A percentile compares a stretch with the other conserved stretches of the same genome.
Evolutionary conservation across 2,329 filamentous ascomycete species (phyloP).

Genomic region (Fusarium domesticum): DNA sequence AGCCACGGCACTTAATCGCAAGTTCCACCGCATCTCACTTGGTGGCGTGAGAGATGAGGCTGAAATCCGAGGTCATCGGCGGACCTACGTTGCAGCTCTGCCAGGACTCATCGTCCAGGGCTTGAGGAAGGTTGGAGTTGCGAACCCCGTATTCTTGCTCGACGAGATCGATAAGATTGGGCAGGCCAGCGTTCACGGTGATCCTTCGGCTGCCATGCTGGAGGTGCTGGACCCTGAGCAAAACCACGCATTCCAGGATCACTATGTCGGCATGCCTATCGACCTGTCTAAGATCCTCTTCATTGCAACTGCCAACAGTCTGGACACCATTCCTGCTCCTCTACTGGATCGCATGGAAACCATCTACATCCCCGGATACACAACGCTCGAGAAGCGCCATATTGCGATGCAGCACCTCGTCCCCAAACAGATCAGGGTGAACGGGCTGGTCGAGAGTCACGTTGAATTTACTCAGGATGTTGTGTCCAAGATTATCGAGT

Average conservation of each 20-base stretch:
- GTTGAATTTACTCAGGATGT: constrained; percentile 78
- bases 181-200: constrained; percentile 85
- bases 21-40: constrained; percentile 95
- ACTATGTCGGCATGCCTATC: constrained; percentile 93
- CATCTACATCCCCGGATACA: constrained; percentile 90
- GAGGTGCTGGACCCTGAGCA: constrained; percentile 97
- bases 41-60: constrained; percentile 95
- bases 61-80: constrained; percentile 89
- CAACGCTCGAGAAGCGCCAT: constrained; percentile 92
- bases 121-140: constrained; percentile 89
- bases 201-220: constrained; percentile 95
- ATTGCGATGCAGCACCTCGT: constrained; percentile 93
- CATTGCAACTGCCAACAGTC: constrained; percentile 91
- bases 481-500: constrained; percentile 91
- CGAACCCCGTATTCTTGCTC: constrained; percentile 91
- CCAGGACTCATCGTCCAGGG: constrained; percentile 92
- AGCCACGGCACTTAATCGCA: constrained; percentile 84
- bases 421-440: constrained; percentile 89
- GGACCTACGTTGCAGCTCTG: constrained; percentile 99
- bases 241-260: constrained; percentile 90
- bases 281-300: constrained; percentile 96
- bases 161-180: constrained; percentile 99
- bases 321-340: constrained; percentile 93
- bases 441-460: constrained; percentile 75
- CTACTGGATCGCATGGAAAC: constrained; percentile 96